These are phyloP conservation scores for Dothideomycetes sp. DNA, from an alignment of 2,329 filamentous ascomycete genomes.

Conservation along the genomic window DNA sequence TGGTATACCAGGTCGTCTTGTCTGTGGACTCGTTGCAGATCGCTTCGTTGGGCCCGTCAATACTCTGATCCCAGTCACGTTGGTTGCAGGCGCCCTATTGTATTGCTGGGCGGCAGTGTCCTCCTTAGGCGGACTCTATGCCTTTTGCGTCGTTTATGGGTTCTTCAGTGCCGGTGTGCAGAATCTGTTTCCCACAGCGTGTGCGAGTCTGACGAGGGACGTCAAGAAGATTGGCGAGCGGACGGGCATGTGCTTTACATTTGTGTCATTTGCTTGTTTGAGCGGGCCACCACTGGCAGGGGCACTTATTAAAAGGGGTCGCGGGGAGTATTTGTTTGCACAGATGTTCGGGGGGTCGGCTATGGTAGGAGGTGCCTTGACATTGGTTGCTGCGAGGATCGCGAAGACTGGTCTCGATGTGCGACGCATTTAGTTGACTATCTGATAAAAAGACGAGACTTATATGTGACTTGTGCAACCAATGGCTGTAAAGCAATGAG, in stretches of 20 bases:
- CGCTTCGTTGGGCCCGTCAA: no score
- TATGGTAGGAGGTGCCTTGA: constrained; percentile 16
- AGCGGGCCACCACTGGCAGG: no score
- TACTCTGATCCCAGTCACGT: constrained; percentile 38
- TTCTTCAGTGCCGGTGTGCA: constrained; percentile 33
- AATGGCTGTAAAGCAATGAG: no score
- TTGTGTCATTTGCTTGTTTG: constrained; percentile 32
- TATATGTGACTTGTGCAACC: no score
- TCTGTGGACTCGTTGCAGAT: constrained; percentile 45
- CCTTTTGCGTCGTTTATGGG: constrained; percentile 34
- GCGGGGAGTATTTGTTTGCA: constrained; percentile 32
- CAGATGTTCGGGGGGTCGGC: constrained; percentile 31
- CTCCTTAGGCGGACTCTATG: constrained; percentile 25
- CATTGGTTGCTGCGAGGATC: constrained; percentile 17
- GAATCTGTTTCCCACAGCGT: constrained; percentile 31
- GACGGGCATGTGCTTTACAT: constrained; percentile 36
- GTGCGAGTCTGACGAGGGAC: constrained; percentile 33
- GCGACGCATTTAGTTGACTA: no score
- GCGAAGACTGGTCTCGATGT: constrained; percentile 17
- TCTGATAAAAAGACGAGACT: no score
- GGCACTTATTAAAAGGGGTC: constrained; percentile 32
- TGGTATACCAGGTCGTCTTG: constrained; percentile 42
- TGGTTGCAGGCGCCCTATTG: constrained; percentile 35
- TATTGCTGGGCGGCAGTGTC: constrained; percentile 47
- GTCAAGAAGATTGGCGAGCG: constrained; percentile 34